phyloP scores from a whole-genome alignment of 1,284 basidiomycete genomes.

The Moesziomyces sp. region DNA sequence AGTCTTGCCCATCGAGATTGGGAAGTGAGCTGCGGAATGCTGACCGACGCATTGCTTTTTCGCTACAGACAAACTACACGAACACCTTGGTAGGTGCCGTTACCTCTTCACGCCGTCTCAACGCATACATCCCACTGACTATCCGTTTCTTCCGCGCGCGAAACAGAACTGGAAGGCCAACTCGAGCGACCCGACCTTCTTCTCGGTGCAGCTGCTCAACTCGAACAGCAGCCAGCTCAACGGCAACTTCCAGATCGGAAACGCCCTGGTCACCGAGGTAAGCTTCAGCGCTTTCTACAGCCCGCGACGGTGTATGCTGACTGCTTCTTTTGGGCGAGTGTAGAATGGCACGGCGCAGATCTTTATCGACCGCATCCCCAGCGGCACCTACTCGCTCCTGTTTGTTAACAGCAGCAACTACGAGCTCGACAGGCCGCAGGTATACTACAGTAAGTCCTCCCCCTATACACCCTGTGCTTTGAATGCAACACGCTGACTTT shows the following conservation, averaged over 20 bases:
- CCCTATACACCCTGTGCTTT: too few species aligned
- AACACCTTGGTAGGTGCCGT: slow-evolving; percentile 38
- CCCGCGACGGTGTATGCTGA: background rate
- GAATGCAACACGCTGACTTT: too few species aligned
- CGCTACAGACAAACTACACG: slow-evolving; percentile 43
- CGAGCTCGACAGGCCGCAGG: slow-evolving; percentile 46
- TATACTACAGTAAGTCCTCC: slow-evolving; percentile 39
- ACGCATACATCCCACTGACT: background rate
- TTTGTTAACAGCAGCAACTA: slow-evolving; percentile 59
- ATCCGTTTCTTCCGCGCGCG: background rate
- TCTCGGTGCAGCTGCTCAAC: slow-evolving; percentile 53
- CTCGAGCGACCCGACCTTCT: slow-evolving; percentile 43
- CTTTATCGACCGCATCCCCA: slow-evolving; percentile 48
- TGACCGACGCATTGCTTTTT: background rate
- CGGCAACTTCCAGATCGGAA: slow-evolving; percentile 58
- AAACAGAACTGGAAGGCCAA: slow-evolving; percentile 53
- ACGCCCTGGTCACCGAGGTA: slow-evolving; percentile 38
- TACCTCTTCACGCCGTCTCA: background rate
- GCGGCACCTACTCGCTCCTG: slow-evolving; percentile 45
- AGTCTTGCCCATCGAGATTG: background rate
- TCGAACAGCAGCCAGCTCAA: slow-evolving; percentile 46
- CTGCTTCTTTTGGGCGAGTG: background rate
- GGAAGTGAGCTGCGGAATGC: background rate
- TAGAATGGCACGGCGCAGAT: slow-evolving; percentile 49
- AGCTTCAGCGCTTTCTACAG: background rate